Evolutionary conservation across 2,329 filamentous ascomycete genomes (phyloP), one percentile per base, ranked within the genome.

Genomic region (Chaetomium sp.): DNA sequence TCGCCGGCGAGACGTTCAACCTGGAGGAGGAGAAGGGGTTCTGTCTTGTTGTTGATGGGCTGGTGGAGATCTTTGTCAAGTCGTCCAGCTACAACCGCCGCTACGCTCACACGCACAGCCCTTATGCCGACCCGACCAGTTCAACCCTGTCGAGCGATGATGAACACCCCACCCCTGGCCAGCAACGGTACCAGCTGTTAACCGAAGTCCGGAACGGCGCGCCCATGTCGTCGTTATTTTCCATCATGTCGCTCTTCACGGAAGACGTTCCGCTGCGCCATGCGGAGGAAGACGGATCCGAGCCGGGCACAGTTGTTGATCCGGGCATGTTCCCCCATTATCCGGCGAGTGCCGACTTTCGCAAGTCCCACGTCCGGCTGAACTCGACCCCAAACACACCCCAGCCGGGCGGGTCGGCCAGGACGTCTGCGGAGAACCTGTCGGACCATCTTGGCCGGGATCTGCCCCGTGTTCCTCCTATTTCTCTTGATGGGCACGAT

Each of bases 1-100:
- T 97, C 66, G 92, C 94, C 5, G 94, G 94, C 35, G 94, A 99
- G 72, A 99, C 94, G 0, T 78, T 99, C 64, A 85, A 96, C 62
- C 76, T 99, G 36, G 94, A 99, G 71, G 94, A 99, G 69, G 94
- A 99, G 67, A 96, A 99, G 66, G 94, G 94, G 0, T 99, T 99
- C 66, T 99, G 94, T 69, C 79, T 99, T 55, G 94, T 99, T 5
- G 95, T 99, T 3, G 94, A 99, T 71, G 94, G 94, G 1, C 72
- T 96, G 34, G 91, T 99, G 0, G 91, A 99, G 70, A 97, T 99
- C 53, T 99, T 97, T 69, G 94, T 99, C 70, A 97, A 96, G 69
- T 96, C 92, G 1, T 85, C 86, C 44, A 78, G 80, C 42, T 76
- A 79, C 52, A 74, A 75, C 53, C 71, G 70, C 46, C 72, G 71